phyloP scores from a whole-genome alignment of 345 rosid genomes.

The Rhodomyrtus tomentosa region DNA sequence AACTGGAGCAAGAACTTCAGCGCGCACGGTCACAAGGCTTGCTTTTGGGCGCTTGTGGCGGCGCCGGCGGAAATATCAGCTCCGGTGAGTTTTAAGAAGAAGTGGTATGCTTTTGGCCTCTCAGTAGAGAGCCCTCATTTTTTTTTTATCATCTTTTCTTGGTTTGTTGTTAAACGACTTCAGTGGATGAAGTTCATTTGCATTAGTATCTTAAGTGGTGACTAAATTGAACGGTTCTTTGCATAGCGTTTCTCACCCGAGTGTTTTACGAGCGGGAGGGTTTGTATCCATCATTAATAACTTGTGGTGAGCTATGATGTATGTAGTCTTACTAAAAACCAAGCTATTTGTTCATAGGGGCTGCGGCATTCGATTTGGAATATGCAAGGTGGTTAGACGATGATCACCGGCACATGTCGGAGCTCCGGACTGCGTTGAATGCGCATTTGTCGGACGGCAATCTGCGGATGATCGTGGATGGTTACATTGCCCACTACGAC shows the following conservation, averaged over 20 bases:
- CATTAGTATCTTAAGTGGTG: no score
- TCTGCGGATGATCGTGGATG: conserved; percentile 53
- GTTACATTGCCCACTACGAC: conserved; percentile 74
- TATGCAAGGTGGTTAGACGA: conserved; percentile 92
- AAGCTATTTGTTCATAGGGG: not conserved
- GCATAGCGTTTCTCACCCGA: no score
- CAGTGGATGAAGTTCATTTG: no score
- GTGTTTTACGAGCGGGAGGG: no score
- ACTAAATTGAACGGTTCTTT: no score
- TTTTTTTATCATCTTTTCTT: no score
- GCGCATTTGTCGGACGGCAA: conserved; percentile 71
- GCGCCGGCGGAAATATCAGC: conserved; percentile 36
- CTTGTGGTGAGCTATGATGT: not conserved
- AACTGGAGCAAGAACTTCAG: conserved; percentile 91
- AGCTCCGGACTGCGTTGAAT: conserved; percentile 67
- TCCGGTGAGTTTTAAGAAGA: conserved; percentile 31
- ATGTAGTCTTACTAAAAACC: not conserved
- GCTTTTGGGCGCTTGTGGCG: conserved; percentile 65
- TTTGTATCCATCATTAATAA: no score
- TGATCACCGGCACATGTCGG: conserved; percentile 70
- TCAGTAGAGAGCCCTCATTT: not conserved
- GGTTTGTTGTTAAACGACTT: no score
- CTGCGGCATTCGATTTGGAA: conserved; percentile 71
- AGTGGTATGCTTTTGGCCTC: not conserved
- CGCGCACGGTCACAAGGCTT: conserved; percentile 89